These are phyloP conservation scores for Beta vulgaris DNA, from an alignment of 148 eudicot species.

Conservation along the genomic window DNA sequence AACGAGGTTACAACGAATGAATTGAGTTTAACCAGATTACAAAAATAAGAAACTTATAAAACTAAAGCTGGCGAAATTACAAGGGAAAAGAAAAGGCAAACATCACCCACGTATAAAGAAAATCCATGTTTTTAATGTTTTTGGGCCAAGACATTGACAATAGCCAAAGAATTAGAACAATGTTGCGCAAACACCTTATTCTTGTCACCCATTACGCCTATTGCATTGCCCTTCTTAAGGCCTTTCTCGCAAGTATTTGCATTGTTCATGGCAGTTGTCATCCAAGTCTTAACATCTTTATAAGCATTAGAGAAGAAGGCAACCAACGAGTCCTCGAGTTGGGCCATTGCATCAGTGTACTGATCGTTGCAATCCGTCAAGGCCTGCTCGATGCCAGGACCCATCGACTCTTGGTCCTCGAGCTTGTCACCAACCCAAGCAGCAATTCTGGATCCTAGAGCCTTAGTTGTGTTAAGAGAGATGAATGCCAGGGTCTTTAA, in stretches of 20 bases:
- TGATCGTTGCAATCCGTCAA: slow-evolving; percentile 29
- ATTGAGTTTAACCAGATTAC: too few relatives aligned
- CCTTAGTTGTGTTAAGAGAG: slow-evolving; percentile 29
- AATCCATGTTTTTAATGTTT: neutral
- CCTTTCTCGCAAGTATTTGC: slow-evolving; percentile 29
- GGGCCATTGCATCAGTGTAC: slow-evolving; percentile 40
- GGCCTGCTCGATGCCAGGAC: slow-evolving; percentile 33
- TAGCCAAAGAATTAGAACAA: slow-evolving; percentile 23
- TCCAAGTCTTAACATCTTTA: slow-evolving; percentile 31
- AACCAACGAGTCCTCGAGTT: slow-evolving; percentile 39
- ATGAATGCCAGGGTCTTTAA: slow-evolving; percentile 40
- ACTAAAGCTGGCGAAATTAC: too few relatives aligned
- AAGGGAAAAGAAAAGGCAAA: neutral
- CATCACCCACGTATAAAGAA: neutral
- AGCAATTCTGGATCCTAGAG: slow-evolving; percentile 1
- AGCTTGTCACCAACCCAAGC: slow-evolving; percentile 24
- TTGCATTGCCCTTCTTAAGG: slow-evolving; percentile 10
- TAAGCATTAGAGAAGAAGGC: slow-evolving; percentile 32
- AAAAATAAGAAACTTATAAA: too few relatives aligned
- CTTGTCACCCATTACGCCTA: slow-evolving; percentile 18
- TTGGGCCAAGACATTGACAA: slow-evolving; percentile 13
- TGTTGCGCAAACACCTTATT: slow-evolving; percentile 26
- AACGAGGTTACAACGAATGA: too few relatives aligned
- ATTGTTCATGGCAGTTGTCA: slow-evolving; percentile 28
- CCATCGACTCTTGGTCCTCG: slow-evolving; percentile 20